A percentile compares a stretch with the other conserved stretches of the same genome.
Conservation (phyloP, 805 yeast genomes). For the Yamadazyma scolyti region DNA sequence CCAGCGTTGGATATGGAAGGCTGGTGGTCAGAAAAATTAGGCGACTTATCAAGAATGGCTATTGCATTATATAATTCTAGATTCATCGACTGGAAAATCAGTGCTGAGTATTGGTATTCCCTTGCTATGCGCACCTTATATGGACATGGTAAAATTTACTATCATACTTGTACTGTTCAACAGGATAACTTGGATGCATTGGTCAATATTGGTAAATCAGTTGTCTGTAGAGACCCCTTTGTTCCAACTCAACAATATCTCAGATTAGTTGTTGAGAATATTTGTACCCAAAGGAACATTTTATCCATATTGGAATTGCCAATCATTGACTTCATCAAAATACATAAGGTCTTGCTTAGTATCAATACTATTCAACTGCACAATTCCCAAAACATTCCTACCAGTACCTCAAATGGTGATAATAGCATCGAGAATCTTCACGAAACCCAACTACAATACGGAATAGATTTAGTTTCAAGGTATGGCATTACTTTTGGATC, state of each 20-base stretch:
- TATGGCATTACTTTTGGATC: conserved; percentile 67
- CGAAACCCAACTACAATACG: conserved; percentile 46
- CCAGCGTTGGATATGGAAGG: conserved; percentile 57
- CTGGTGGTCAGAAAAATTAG: conserved; percentile 83
- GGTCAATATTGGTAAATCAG: conserved; percentile 75
- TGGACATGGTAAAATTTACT: conserved; percentile 83
- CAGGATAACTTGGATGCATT: conserved; percentile 73
- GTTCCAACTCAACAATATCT: conserved; percentile 79
- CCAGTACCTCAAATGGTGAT: conserved; percentile 5
- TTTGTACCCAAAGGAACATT: conserved; percentile 60
- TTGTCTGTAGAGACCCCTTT: conserved; percentile 76
- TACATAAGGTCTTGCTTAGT: conserved; percentile 63
- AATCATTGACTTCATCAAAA: conserved; percentile 58
- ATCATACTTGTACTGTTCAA: conserved; percentile 85
- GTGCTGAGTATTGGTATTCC: conserved; percentile 81
- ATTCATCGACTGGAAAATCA: conserved; percentile 79
- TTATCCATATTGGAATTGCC: conserved; percentile 58
- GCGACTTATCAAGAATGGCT: conserved; percentile 85
- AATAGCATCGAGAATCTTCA: conserved; percentile 25
- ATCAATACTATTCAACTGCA: conserved; percentile 32
- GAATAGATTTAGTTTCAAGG: conserved; percentile 60
- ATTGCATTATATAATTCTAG: conserved; percentile 78
- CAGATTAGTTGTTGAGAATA: conserved; percentile 74
- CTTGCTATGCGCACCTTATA: conserved; percentile 68
- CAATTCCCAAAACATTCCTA: conserved; percentile 1